Conservation (phyloP, 169 alveolate species). For the Eimeria praecox region DNA sequence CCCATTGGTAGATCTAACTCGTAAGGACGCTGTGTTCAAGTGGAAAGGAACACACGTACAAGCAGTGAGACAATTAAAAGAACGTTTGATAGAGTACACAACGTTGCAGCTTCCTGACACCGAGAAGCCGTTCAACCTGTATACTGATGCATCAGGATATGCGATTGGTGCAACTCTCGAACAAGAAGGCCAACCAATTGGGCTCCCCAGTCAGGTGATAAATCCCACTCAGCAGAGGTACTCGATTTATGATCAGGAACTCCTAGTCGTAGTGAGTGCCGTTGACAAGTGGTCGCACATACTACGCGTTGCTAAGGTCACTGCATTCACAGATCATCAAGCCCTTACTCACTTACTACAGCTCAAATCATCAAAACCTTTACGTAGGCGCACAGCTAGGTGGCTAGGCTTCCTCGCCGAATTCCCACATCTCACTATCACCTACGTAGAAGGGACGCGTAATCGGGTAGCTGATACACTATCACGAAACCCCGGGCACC, state of each 20-base stretch:
- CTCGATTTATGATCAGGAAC: conserved; percentile 16
- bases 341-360: neutral
- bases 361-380: too few relatives aligned
- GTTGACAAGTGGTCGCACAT: neutral
- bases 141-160: neutral
- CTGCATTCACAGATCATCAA: neutral
- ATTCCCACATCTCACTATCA: too few relatives aligned
- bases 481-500: too few relatives aligned
- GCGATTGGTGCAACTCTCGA: neutral
- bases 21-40: neutral
- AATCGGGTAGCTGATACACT: neutral
- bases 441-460: neutral
- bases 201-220: neutral
- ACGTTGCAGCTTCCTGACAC: neutral
- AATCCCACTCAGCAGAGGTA: neutral
- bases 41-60: neutral
- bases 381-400: too few relatives aligned
- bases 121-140: neutral
- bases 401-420: too few relatives aligned
- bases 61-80: neutral
- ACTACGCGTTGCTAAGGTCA: neutral
- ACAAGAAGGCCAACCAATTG: neutral
- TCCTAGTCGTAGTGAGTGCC: neutral
- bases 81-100: neutral
- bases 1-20: neutral